Percentiles rank a stretch among this genome's conserved stretches.
Conservation (phyloP, 169 alveolate genomes). For the Eimeria necatrix region DNA sequence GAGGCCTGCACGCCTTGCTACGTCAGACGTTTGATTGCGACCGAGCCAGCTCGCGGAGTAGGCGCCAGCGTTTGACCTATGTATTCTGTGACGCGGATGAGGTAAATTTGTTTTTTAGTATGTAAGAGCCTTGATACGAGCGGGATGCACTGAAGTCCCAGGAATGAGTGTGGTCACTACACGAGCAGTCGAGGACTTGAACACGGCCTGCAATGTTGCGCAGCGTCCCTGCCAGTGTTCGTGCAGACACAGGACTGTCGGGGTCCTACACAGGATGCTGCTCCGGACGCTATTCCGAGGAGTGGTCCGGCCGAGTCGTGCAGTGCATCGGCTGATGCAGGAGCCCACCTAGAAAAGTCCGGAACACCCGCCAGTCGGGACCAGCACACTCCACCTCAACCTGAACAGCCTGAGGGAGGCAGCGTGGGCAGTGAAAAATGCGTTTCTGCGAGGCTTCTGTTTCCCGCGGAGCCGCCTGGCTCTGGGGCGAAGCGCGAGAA, state of each 20-base stretch:
- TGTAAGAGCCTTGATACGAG: neutral
- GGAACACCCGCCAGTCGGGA: neutral
- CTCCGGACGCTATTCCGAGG: neutral
- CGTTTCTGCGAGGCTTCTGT: conserved; percentile 61
- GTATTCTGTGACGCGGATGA: conserved; percentile 68
- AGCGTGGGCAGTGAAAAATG: conserved; percentile 21
- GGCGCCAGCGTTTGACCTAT: conserved; percentile 72
- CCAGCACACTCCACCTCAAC: neutral
- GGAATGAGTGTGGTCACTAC: neutral
- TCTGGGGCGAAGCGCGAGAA: conserved; percentile 55
- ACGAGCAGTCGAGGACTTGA: neutral
- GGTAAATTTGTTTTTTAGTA: conserved; percentile 6
- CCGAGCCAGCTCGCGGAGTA: conserved; percentile 49
- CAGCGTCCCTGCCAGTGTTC: neutral
- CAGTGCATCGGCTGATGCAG: neutral
- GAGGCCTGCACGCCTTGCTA: conserved; percentile 69
- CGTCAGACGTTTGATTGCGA: conserved; percentile 68
- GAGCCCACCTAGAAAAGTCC: neutral
- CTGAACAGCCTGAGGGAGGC: neutral
- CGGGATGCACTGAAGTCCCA: neutral
- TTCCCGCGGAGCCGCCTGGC: conserved; percentile 67
- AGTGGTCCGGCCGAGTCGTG: conserved; percentile 31
- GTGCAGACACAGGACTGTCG: neutral
- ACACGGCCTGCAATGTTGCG: neutral
- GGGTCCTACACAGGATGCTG: conserved; percentile 24